A percentile compares a stretch with the other conserved stretches of the same genome.
phyloP scores from a whole-genome alignment of 306 rosid species.

The Mimosa pudica region DNA sequence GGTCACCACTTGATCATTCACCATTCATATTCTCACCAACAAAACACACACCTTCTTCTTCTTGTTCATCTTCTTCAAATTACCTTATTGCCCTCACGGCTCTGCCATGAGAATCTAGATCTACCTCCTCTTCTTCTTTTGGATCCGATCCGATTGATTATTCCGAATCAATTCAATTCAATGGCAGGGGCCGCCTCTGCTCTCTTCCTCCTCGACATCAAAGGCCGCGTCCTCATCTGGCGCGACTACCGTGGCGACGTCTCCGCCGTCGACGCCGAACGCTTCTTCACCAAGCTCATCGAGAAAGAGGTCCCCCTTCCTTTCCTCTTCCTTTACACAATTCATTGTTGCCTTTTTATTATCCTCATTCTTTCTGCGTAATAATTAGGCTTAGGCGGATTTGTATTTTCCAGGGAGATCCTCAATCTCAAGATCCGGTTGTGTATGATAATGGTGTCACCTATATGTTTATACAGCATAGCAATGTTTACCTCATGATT shows the following conservation, averaged over 20 bases:
- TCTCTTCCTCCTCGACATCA: slow-evolving; percentile 95
- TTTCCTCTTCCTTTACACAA: not conserved
- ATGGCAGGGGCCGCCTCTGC: slow-evolving; percentile 99
- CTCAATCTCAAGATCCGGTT: slow-evolving; percentile 92
- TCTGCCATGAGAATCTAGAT: slow-evolving; percentile 37
- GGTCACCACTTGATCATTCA: too few species aligned
- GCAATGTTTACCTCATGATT: slow-evolving; percentile 83
- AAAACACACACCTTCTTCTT: too few species aligned
- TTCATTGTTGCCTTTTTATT: not conserved
- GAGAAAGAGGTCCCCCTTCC: slow-evolving; percentile 73
- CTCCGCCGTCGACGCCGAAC: slow-evolving; percentile 89
- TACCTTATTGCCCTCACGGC: slow-evolving; percentile 1
- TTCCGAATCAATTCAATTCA: slow-evolving; percentile 31
- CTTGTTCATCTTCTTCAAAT: too few species aligned
- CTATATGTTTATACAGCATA: slow-evolving; percentile 96
- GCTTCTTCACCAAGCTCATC: slow-evolving; percentile 96
- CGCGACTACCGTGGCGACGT: slow-evolving; percentile 99
- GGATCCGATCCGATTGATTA: slow-evolving; percentile 40
- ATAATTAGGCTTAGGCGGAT: too few species aligned
- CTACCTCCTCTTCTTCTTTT: slow-evolving; percentile 24
- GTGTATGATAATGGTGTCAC: slow-evolving; percentile 83
- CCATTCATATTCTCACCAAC: too few species aligned
- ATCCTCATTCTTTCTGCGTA: not conserved
- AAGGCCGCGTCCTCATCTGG: slow-evolving; percentile 99
- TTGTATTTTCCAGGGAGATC: slow-evolving; percentile 99